phyloP scores from a whole-genome alignment of 306 rosid species.

The Quillaja saponaria region DNA sequence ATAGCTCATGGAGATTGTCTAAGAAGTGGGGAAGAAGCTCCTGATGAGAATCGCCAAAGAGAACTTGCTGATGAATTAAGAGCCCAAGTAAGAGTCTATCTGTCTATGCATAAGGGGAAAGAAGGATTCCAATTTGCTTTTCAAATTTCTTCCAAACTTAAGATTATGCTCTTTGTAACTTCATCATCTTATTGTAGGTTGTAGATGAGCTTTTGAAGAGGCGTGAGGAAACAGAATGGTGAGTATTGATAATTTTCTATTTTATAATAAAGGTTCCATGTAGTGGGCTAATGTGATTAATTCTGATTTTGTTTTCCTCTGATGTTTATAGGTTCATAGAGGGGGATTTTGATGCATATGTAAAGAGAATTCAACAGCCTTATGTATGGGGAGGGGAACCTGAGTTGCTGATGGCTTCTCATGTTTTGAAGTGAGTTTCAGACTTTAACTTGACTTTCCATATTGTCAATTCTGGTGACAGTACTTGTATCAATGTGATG shows the following conservation, averaged over 20 bases:
- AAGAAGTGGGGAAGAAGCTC: constrained; percentile 82
- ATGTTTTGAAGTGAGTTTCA: constrained; percentile 74
- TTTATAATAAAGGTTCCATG: neutral
- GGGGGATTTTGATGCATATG: constrained; percentile 84
- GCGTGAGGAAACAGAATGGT: constrained; percentile 94
- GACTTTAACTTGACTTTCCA: too few species aligned
- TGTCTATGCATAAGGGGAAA: neutral
- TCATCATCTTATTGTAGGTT: constrained; percentile 48
- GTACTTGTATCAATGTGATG: too few species aligned
- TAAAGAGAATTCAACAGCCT: constrained; percentile 66
- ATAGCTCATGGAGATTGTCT: constrained; percentile 88
- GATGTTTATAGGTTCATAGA: constrained; percentile 67
- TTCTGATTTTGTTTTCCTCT: constrained; percentile 1
- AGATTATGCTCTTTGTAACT: neutral
- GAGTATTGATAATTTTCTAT: constrained; percentile 30
- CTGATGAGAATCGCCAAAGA: constrained; percentile 72
- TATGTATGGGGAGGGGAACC: constrained; percentile 97
- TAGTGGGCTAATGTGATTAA: neutral
- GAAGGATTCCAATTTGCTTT: neutral
- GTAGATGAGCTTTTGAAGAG: constrained; percentile 78
- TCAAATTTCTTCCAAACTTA: neutral
- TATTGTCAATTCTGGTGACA: too few species aligned
- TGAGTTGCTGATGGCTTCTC: constrained; percentile 91
- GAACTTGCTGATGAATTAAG: constrained; percentile 92
- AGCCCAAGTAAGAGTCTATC: constrained; percentile 57